Conservation (phyloP, 306 rosid genomes). For the Alnus rubra region DNA sequence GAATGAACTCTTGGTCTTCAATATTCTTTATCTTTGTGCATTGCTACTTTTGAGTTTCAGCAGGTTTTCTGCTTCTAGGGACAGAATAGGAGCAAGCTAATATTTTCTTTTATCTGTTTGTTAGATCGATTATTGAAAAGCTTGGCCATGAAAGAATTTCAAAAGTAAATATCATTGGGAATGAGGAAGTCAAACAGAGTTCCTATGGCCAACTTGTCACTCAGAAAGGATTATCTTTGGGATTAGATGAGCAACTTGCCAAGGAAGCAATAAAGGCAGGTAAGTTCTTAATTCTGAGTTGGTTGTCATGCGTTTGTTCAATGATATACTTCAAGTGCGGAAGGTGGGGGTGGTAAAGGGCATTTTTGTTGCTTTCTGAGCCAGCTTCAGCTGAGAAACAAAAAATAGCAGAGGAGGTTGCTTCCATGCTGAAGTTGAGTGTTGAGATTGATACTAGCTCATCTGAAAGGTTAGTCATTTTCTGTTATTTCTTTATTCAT, state of each 20-base stretch:
- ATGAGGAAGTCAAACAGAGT: conserved; percentile 77
- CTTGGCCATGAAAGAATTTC: conserved; percentile 69
- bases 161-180: conserved; percentile 66
- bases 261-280: conserved; percentile 84
- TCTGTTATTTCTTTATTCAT: conserved; percentile 10
- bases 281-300: conserved; percentile 31
- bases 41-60: conserved; percentile 19
- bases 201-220: conserved; percentile 58
- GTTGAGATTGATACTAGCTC: conserved; percentile 71
- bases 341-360: conserved; percentile 33
- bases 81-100: conserved; percentile 28
- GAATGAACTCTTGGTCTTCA: conserved; percentile 19
- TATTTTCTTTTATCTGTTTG: conserved; percentile 24
- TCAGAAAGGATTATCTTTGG: conserved; percentile 52
- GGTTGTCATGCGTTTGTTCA: conserved; percentile 22
- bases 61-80: neutral
- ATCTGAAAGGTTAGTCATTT: conserved; percentile 65
- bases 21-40: conserved; percentile 14
- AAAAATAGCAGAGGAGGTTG: conserved; percentile 86
- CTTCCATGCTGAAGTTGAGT: conserved; percentile 78
- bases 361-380: conserved; percentile 38
- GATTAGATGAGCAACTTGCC: conserved; percentile 70
- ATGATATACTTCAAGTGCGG: conserved; percentile 25
- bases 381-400: conserved; percentile 82
- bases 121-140: conserved; percentile 68